A percentile compares a stretch with the other conserved stretches of the same genome.
Conservation (phyloP, 148 eudicot species). For the Rhododendron griersonianum region DNA sequence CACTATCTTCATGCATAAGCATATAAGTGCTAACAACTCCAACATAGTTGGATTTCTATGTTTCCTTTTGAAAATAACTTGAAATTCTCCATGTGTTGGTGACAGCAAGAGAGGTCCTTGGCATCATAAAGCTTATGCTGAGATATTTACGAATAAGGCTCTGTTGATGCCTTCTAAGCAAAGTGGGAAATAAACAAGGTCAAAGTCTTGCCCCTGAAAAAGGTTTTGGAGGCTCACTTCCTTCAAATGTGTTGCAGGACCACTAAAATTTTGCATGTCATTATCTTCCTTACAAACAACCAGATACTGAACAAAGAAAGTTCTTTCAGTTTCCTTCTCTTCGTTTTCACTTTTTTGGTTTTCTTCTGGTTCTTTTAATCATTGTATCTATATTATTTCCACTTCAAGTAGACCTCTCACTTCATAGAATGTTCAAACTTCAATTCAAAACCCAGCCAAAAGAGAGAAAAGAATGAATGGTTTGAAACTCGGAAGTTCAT, state of each 20-base stretch:
- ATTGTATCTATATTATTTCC: neutral
- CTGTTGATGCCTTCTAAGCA: neutral
- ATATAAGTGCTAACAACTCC: neutral
- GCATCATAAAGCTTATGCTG: neutral
- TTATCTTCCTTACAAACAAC: neutral
- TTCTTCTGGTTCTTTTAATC: neutral
- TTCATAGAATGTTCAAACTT: neutral
- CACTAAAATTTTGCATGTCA: neutral
- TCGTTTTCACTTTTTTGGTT: neutral
- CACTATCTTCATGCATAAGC: neutral
- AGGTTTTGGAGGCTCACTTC: neutral
- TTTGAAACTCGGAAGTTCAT: neutral
- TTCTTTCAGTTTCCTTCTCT: neutral
- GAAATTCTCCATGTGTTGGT: neutral
- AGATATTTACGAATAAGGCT: neutral
- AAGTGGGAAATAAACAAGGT: constrained; percentile 5
- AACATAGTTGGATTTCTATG: neutral
- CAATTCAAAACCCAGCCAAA: neutral
- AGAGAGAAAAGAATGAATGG: neutral
- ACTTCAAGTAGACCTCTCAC: neutral
- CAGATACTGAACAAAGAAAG: neutral
- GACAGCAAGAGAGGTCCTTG: neutral
- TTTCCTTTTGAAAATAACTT: neutral
- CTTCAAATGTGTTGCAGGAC: neutral
- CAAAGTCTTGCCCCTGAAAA: neutral